These are phyloP conservation scores for Claviceps sp. DNA, from an alignment of 2,329 filamentous ascomycete species.

Conservation along the genomic window DNA sequence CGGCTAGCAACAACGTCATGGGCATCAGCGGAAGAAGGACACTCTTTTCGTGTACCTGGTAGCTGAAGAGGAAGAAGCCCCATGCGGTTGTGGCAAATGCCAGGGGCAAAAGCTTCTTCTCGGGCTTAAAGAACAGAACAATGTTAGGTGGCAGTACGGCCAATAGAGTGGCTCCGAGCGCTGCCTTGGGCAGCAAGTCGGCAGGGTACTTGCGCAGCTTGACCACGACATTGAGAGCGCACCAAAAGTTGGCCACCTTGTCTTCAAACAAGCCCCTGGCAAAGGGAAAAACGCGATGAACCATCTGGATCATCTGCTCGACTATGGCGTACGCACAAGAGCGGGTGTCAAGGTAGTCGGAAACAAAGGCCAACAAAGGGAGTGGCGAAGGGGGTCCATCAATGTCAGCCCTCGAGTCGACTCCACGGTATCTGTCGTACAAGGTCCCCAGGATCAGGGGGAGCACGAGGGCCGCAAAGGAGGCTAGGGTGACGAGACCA, in stretches of 20 bases:
- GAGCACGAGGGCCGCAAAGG: constrained; percentile 63
- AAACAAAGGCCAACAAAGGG: constrained; percentile 46
- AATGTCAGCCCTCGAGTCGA: constrained; percentile 42
- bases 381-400: constrained; percentile 47
- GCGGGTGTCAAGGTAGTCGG: constrained; percentile 44
- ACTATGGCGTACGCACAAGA: constrained; percentile 62
- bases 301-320: constrained; percentile 67
- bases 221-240: constrained; percentile 74
- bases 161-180: constrained; percentile 59
- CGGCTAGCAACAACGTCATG: constrained; percentile 77
- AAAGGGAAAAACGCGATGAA: constrained; percentile 93
- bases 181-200: constrained; percentile 59
- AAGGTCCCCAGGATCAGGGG: constrained; percentile 62
- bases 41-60: constrained; percentile 97
- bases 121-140: constrained; percentile 66
- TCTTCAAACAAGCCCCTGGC: constrained; percentile 94
- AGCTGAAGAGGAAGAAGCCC: constrained; percentile 96
- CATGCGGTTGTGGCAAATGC: constrained; percentile 77
- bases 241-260: constrained; percentile 99
- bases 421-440: constrained; percentile 53
- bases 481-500: constrained; percentile 54
- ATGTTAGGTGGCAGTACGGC: constrained; percentile 69
- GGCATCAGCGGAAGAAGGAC: constrained; percentile 83
- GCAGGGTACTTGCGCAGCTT: constrained; percentile 69
- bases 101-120: constrained; percentile 62